Evolutionary conservation across 805 yeast species (phyloP), one percentile per base, ranked within the genome.

Genomic region (Starmerella sp.): DNA sequence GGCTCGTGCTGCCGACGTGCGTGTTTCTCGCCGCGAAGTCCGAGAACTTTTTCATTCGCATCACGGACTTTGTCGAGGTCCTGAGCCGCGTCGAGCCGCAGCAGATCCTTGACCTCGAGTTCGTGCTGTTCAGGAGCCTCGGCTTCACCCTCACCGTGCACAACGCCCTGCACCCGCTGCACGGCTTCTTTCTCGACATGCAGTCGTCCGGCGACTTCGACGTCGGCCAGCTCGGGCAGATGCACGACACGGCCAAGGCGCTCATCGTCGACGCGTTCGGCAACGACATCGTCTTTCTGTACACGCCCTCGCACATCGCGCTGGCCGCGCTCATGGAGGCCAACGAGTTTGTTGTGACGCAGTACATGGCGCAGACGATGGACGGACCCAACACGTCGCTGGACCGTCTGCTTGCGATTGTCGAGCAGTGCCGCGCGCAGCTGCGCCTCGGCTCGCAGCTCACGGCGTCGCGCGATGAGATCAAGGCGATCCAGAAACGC

Each of bases 251-350:
- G 44, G 87, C 95, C 10, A 79, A 84, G 62, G 75, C 73, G 32
- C 70, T 81, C 67, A 75, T 86, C 5, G 78, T 81, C 46, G 86
- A 82, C 30, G 77, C 86, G n/a, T 72, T 87, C 42, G 71, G 83
- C 37, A 81, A 91, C 17, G 96, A 93, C 66, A 90, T 79, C 4
- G 73, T 77, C 8, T 91, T 87, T 62, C 72, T 81, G 37, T 91
- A 72, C 69, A 83, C 97, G 0, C 99, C 99, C 0, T 96, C 97
- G 0, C 98, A 93, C 65, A 86, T 93, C 34, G 96, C 97, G 0
- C 72, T 93, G 52, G 93, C 96, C 0, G 87, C 93, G 14, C 74
- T 90, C 65, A 79, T 84, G 70, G 75, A 77, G 53, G 79, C 76
- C 13, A 86, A 88, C 68, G 80, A 76, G 58, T 78, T 76, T 29